Evolutionary conservation across 495 filamentous ascomycete species (phyloP).

Genomic region (Lentithecium fluviatile): DNA sequence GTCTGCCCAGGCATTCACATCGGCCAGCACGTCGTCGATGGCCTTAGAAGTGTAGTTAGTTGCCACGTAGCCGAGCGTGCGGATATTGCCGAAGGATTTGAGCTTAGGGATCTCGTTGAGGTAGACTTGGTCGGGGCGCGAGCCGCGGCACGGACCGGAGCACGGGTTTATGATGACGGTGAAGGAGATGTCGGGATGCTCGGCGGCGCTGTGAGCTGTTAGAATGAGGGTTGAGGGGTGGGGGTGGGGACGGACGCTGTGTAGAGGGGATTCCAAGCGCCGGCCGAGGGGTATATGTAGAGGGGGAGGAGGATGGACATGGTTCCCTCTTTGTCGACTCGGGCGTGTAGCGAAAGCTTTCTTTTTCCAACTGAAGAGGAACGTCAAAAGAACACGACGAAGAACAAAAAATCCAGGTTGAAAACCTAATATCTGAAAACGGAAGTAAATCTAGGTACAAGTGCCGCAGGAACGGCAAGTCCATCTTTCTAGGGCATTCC

Average conservation of each 20-base stretch:
- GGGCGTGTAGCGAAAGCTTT: too few relatives aligned
- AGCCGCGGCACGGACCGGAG: constrained; percentile 27
- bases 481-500: too few relatives aligned
- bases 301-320: constrained; percentile 33
- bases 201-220: constrained; percentile 7
- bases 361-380: not conserved
- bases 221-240: not conserved
- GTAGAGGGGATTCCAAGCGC: constrained; percentile 33
- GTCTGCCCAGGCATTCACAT: constrained; percentile 26
- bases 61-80: constrained; percentile 32
- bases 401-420: too few relatives aligned
- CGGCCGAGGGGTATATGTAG: constrained; percentile 30
- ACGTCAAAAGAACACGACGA: not conserved
- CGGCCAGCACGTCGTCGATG: constrained; percentile 17
- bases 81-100: constrained; percentile 23
- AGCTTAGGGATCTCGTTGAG: constrained; percentile 31
- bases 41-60: constrained; percentile 21
- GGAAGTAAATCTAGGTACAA: not conserved
- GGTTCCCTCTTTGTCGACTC: too few relatives aligned
- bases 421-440: not conserved
- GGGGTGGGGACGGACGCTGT: constrained; percentile 12
- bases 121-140: constrained; percentile 30
- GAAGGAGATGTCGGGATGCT: constrained; percentile 25
- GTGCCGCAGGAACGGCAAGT: too few relatives aligned
- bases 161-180: constrained; percentile 33